Percentiles rank a stretch among this genome's conserved stretches.
Evolutionary conservation across 2,329 filamentous ascomycete genomes (phyloP).

Genomic region (Aspergillus pseudoterreus): DNA sequence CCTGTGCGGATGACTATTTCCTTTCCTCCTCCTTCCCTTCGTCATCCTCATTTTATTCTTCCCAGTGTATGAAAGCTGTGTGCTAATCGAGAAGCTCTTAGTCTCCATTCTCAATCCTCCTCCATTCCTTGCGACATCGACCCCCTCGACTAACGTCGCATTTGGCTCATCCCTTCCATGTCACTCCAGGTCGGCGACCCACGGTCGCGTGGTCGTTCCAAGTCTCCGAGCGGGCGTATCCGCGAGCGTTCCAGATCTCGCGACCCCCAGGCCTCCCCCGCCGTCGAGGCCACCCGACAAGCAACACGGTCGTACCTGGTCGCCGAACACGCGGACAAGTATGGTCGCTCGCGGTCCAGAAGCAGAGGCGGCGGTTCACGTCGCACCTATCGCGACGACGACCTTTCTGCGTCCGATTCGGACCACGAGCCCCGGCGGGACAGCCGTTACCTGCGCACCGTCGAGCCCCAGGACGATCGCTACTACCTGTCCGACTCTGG

Average conservation of each 20-base stretch:
- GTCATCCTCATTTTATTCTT: neutral
- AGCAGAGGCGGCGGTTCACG: constrained; percentile 16
- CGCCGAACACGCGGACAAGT: constrained; percentile 26
- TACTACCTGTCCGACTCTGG: constrained; percentile 27
- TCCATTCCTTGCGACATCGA: no score
- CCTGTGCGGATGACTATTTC: neutral
- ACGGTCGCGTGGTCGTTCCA: constrained; percentile 44
- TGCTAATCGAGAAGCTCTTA: no score
- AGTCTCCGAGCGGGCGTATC: constrained; percentile 39
- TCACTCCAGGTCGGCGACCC: constrained; percentile 39
- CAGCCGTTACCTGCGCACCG: constrained; percentile 15
- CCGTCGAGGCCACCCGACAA: constrained; percentile 20
- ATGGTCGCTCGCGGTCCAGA: constrained; percentile 17
- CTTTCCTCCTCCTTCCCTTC: neutral
- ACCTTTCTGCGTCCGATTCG: constrained; percentile 19
- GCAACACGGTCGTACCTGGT: constrained; percentile 22
- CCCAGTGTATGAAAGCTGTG: neutral
- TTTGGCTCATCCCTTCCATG: constrained; percentile 18
- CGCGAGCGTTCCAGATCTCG: constrained; percentile 43
- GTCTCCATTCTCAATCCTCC: no score
- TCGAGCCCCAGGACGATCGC: constrained; percentile 16
- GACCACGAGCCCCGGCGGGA: constrained; percentile 13
- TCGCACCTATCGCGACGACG: constrained; percentile 17
- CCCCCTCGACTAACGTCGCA: neutral
- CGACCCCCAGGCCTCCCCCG: constrained; percentile 29